Evolutionary conservation across 2,329 filamentous ascomycete genomes (phyloP).

Genomic region (Diaporthe vexans): DNA sequence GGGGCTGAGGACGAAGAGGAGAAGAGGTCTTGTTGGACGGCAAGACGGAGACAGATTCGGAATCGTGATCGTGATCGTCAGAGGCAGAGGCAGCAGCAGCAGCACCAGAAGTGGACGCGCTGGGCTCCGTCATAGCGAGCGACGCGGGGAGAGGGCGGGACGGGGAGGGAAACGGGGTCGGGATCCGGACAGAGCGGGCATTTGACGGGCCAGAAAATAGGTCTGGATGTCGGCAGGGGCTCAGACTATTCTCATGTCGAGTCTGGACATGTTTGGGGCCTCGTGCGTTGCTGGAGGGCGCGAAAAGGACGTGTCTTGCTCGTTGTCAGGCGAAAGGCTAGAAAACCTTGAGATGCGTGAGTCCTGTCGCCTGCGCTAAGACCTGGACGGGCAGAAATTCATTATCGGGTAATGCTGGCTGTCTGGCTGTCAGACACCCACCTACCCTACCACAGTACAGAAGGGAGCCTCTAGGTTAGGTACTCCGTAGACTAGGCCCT

Average conservation of each 20-base stretch:
- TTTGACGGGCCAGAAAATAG: conserved; percentile 68
- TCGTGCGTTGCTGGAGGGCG: conserved; percentile 61
- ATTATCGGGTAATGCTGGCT: background rate
- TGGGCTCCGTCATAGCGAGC: conserved; percentile 71
- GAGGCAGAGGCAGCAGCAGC: conserved; percentile 15
- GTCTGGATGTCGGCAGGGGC: conserved; percentile 66
- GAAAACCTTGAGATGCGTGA: conserved; percentile 60
- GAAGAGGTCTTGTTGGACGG: conserved; percentile 8
- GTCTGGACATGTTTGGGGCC: conserved; percentile 69
- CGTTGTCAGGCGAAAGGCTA: conserved; percentile 66
- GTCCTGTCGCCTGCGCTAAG: conserved; percentile 45
- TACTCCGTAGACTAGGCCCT: too few relatives aligned
- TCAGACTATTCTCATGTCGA: conserved; percentile 61
- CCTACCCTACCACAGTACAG: background rate
- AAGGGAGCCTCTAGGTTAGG: background rate
- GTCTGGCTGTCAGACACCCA: background rate
- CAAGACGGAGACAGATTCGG: background rate
- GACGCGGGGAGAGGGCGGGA: conserved; percentile 54
- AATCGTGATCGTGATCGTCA: background rate
- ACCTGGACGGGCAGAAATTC: conserved; percentile 33
- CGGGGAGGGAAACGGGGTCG: conserved; percentile 61
- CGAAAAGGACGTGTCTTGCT: conserved; percentile 58
- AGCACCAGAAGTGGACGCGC: conserved; percentile 39
- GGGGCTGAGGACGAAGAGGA: background rate
- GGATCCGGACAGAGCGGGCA: conserved; percentile 70